Evolutionary conservation across 208 protist genomes (phyloP).

Genomic region (Crithidia fasciculata): DNA sequence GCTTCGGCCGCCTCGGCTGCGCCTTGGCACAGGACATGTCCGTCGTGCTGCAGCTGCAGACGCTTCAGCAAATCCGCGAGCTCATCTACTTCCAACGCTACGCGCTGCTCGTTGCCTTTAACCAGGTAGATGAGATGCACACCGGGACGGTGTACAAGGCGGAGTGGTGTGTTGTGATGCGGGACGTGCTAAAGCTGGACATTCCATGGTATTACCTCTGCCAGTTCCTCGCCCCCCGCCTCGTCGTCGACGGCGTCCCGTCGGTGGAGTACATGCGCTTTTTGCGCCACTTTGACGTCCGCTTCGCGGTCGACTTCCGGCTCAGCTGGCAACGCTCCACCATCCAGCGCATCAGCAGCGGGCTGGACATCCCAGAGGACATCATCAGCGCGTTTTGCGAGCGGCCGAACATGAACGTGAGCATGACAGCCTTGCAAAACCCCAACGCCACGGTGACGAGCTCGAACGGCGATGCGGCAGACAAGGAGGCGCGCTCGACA

Average conservation of each 20-base stretch:
- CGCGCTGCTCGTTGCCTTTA: conserved; percentile 78
- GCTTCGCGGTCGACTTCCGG: conserved; percentile 52
- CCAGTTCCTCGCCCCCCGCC: conserved; percentile 62
- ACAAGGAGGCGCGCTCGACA: not conserved
- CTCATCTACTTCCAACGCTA: conserved; percentile 79
- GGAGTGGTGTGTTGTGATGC: conserved; percentile 84
- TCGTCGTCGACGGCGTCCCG: conserved; percentile 64
- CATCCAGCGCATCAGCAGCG: conserved; percentile 55
- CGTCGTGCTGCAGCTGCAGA: conserved; percentile 52
- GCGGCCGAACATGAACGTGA: conserved; percentile 9
- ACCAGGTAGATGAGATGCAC: conserved; percentile 64
- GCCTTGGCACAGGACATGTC: conserved; percentile 28
- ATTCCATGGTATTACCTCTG: conserved; percentile 89
- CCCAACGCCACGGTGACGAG: not conserved
- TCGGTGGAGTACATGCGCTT: conserved; percentile 85
- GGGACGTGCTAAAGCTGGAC: conserved; percentile 69
- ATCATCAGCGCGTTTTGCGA: conserved; percentile 59
- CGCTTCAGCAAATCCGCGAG: conserved; percentile 64
- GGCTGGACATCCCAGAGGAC: conserved; percentile 75
- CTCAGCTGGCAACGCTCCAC: conserved; percentile 53
- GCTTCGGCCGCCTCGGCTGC: not conserved
- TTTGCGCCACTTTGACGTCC: conserved; percentile 62
- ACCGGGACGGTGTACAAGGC: conserved; percentile 84
- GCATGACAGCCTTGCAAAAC: not conserved
- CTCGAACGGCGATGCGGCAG: not conserved